phyloP scores from a whole-genome alignment of 139 green algal species.

The Chlorella sp. region DNA sequence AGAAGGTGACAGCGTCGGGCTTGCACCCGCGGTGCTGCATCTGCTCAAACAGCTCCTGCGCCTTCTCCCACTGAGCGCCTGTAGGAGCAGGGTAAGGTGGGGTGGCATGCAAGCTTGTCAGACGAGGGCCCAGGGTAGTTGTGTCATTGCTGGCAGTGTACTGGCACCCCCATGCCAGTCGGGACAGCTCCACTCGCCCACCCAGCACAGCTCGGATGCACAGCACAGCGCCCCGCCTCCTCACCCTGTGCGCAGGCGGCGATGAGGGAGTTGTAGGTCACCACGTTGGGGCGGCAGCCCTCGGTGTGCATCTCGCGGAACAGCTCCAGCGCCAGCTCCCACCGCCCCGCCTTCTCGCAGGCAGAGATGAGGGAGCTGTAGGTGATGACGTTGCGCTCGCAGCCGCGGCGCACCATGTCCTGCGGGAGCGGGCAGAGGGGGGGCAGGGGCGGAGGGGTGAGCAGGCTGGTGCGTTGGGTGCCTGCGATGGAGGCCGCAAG shows the following conservation, averaged over 20 bases:
- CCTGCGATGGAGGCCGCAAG: too few species aligned
- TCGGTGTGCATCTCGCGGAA: slow-evolving; percentile 87
- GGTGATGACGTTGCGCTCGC: slow-evolving; percentile 77
- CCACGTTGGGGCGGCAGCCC: slow-evolving; percentile 80
- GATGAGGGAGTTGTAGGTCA: slow-evolving; percentile 91
- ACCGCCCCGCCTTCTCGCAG: slow-evolving; percentile 74
- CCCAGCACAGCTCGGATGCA: too few species aligned
- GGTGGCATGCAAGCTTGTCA: background rate
- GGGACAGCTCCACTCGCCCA: background rate
- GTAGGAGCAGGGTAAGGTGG: background rate
- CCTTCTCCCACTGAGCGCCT: slow-evolving; percentile 53
- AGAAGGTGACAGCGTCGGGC: slow-evolving; percentile 92
- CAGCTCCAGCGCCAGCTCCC: slow-evolving; percentile 84
- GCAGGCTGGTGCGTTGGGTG: too few species aligned
- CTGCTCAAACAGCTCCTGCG: slow-evolving; percentile 62
- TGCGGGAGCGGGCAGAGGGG: background rate
- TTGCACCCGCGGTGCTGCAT: slow-evolving; percentile 69
- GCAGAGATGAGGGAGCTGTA: slow-evolving; percentile 71
- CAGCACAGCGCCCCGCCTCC: background rate
- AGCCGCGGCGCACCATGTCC: slow-evolving; percentile 60
- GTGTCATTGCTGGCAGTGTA: too few species aligned
- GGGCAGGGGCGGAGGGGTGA: too few species aligned
- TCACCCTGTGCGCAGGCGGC: slow-evolving; percentile 69
- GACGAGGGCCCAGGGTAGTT: too few species aligned
- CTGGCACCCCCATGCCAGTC: too few species aligned